Base-by-base conservation (phyloP, 345 rosid genomes). In the Rhodamnia rubescens region DNA sequence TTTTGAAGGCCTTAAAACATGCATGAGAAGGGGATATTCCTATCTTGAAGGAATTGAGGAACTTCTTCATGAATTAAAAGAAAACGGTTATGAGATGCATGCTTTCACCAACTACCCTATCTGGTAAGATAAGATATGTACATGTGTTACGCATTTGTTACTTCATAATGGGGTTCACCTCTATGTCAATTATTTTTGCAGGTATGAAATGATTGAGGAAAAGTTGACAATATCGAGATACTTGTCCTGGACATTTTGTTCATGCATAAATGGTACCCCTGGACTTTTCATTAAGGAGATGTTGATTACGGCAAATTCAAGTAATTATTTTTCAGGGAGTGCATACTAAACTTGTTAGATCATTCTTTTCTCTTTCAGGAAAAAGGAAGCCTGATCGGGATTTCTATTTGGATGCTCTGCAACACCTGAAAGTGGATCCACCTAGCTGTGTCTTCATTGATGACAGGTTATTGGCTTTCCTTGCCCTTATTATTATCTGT, bases 191-290 rank as follows among this genome's bases (percentile, higher is more conserved):
- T 10, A 20, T 40, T 47, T 58, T 53, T 90, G 83, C 59, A 96
- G 98, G 98, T 94, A 94, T 86, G 61, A 90, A 86, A 86, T 95
- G 86, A 95, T 97, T 22, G 95, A 97, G 87, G 98, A 95, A 86
- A 92, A 95, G 89, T 85, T 97, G 85, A 88, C 90, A 54, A 88
- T 97, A 84, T 97, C 99, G 20, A 90, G 86, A 50, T 97, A 92
- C 89, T 89, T 97, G 86, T 94, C 96, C 12, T 97, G 99, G 98
- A 95, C 98, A 54, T 95, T 97, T 86, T 95, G 99, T 90, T 97
- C 99, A 18, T 95, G 94, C 84, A 78, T 49, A 32, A 58, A 55
- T 75, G 99, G 99, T 95, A 91, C 58, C 88, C 78, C 26, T 69
- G 55, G 11, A 20, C 14, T 69, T 69, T 69, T 32, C 14, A 9